Evolutionary conservation across 805 yeast genomes (phyloP), one percentile per base, ranked within the genome.

Genomic region (Wilhelminamyces savonicus): DNA sequence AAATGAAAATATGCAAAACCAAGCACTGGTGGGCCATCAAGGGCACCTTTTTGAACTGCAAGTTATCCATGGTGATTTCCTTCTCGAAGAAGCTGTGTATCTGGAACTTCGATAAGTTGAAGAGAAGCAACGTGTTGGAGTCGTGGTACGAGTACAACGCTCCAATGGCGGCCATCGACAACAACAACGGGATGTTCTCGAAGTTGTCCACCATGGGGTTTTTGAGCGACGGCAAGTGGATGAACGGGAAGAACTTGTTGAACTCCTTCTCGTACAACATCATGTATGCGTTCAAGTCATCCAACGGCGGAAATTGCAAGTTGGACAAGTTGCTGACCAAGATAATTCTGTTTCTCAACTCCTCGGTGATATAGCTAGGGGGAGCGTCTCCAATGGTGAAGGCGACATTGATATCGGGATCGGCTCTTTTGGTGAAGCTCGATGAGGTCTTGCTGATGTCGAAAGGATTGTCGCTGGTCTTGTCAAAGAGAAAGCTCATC

Each of bases 111-210:
- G 84, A 69, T 35, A 82, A 69, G 46, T 79, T 79, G 52, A 79
- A 81, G 34, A 82, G 55, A 7, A 82, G 62, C 43, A 80, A 66
- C 0, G 95, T 83, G 48, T 83, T 83, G 21, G 78, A 59, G 19
- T 86, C 82, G 46, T 82, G 87, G 56, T 82, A 85, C 0, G 85
- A 76, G 46, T 83, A 85, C 14, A 88, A 65, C 0, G 96, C 95
- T 24, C 97, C 97, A 34, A 88, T 74, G 11, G 95, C 80, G 1
- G 92, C 82, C 73, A 87, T 82, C 3, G 94, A 76, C 31, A 87
- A 60, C 5, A 85, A 51, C 26, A 88, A 64, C 2, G 95, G 88
- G 50, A 77, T 53, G 55, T 69, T 49, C 50, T 69, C 58, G 63
- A 59, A 61, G 34, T 53, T 55, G 27, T 60, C 59, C n/a, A 51